These are phyloP conservation scores for Irpex sp. DNA, from an alignment of 1,284 basidiomycete genomes.

Conservation along the genomic window DNA sequence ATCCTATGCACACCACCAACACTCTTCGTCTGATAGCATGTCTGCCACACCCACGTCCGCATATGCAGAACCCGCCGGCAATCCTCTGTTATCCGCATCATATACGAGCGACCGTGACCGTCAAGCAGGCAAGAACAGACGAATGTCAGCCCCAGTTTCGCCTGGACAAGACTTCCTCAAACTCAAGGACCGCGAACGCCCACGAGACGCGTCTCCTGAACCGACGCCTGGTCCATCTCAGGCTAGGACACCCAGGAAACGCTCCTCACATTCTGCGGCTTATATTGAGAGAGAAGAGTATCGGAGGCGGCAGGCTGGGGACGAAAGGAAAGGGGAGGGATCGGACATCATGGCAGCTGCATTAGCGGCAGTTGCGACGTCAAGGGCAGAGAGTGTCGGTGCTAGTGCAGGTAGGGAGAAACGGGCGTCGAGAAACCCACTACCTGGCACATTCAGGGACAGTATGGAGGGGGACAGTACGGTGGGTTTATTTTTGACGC, in stretches of 20 bases:
- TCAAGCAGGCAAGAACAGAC: slow-evolving; percentile 22
- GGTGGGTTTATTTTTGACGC: slow-evolving; percentile 26
- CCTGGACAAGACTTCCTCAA: slow-evolving; percentile 32
- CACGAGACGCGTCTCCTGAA: slow-evolving; percentile 16
- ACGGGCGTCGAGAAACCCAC: slow-evolving; percentile 45
- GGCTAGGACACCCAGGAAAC: slow-evolving; percentile 38
- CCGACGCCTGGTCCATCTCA: slow-evolving; percentile 35
- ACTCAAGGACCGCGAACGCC: slow-evolving; percentile 10
- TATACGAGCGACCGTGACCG: not conserved
- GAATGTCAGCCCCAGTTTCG: slow-evolving; percentile 52
- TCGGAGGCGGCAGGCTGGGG: slow-evolving; percentile 10
- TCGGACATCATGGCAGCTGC: slow-evolving; percentile 50
- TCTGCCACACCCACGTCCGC: slow-evolving; percentile 37
- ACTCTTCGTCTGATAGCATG: slow-evolving; percentile 38
- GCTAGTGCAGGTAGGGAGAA: slow-evolving; percentile 34
- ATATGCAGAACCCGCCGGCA: slow-evolving; percentile 21
- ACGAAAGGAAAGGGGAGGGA: slow-evolving; percentile 27
- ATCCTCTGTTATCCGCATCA: slow-evolving; percentile 24
- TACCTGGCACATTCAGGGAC: slow-evolving; percentile 61
- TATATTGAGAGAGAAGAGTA: slow-evolving; percentile 8
- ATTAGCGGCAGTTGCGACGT: slow-evolving; percentile 56
- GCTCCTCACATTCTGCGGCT: slow-evolving; percentile 32
- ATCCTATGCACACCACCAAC: slow-evolving; percentile 23
- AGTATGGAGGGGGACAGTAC: slow-evolving; percentile 35
- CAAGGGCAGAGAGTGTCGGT: slow-evolving; percentile 16